Percentiles rank a stretch among this genome's conserved stretches.
These are phyloP conservation scores for Fusarium luffae DNA, from an alignment of 2,329 filamentous ascomycete species.

Conservation along the genomic window DNA sequence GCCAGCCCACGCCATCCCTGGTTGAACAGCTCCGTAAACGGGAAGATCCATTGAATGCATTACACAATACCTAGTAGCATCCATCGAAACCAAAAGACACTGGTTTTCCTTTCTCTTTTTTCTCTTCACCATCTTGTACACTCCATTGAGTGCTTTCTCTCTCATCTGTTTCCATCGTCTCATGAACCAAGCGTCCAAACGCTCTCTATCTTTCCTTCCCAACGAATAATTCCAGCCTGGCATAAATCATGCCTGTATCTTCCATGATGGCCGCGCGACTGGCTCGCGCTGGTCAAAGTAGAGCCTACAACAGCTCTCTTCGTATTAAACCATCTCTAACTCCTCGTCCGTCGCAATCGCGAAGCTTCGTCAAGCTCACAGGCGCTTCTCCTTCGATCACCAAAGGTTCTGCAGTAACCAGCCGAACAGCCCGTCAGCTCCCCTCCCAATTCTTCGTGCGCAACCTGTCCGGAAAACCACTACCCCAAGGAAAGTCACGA, in stretches of 20 bases:
- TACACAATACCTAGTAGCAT: slow-evolving; percentile 15
- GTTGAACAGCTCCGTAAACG: slow-evolving; percentile 30
- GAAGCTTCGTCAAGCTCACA: slow-evolving; percentile 40
- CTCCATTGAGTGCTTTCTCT: slow-evolving; percentile 21
- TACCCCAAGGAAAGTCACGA: slow-evolving; percentile 61
- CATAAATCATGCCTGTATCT: slow-evolving; percentile 38
- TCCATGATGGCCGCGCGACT: slow-evolving; percentile 43
- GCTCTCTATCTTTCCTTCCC: slow-evolving; percentile 2
- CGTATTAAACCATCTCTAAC: slow-evolving; percentile 21
- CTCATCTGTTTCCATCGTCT: slow-evolving; percentile 9
- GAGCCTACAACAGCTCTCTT: slow-evolving; percentile 24
- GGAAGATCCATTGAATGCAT: slow-evolving; percentile 29
- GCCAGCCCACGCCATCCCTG: slow-evolving; percentile 11
- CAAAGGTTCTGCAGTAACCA: slow-evolving; percentile 15
- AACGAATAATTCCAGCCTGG: slow-evolving; percentile 9
- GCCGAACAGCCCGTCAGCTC: slow-evolving; percentile 20
- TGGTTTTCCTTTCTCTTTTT: neutral
- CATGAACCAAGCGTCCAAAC: slow-evolving; percentile 24
- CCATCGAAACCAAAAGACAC: slow-evolving; percentile 1
- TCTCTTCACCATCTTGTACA: slow-evolving; percentile 4
- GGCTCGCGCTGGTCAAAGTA: slow-evolving; percentile 34
- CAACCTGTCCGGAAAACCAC: slow-evolving; percentile 63
- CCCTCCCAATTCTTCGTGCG: slow-evolving; percentile 49
- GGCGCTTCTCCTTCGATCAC: slow-evolving; percentile 25
- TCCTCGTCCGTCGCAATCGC: slow-evolving; percentile 29